A percentile compares a stretch with the other conserved stretches of the same genome.
Evolutionary conservation across 495 filamentous ascomycete species (phyloP).

Genomic region (Hyaloscypha bicolor): DNA sequence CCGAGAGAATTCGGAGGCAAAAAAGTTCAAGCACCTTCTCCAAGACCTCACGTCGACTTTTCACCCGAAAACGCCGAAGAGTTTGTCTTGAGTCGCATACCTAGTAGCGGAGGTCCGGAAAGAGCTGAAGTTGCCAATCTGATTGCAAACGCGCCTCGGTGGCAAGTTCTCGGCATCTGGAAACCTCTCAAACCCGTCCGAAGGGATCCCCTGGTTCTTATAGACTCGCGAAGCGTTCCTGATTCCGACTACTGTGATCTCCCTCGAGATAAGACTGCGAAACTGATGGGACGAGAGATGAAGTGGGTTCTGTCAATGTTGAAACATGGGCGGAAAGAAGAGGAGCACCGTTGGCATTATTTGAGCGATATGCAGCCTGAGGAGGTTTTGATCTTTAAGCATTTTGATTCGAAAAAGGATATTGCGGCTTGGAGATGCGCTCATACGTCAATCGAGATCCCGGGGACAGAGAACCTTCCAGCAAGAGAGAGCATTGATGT

Average conservation of each 20-base stretch:
- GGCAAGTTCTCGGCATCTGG: slow-evolving; percentile 3
- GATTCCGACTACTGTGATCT: neutral
- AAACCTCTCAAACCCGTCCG: neutral
- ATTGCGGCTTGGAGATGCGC: slow-evolving; percentile 5
- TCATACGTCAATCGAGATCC: slow-evolving; percentile 1
- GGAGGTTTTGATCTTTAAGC: neutral
- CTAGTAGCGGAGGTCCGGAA: neutral
- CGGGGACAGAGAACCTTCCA: slow-evolving; percentile 1
- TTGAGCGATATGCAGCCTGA: slow-evolving; percentile 5
- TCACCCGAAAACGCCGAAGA: neutral
- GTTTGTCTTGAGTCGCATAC: neutral
- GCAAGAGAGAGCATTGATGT: slow-evolving; percentile 7
- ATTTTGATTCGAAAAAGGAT: slow-evolving; percentile 7
- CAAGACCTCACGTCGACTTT: slow-evolving; percentile 4
- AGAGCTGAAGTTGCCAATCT: too few species aligned
- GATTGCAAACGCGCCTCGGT: neutral
- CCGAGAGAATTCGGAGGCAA: neutral
- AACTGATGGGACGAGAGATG: neutral
- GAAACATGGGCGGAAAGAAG: neutral
- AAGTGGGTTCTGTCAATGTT: too few species aligned
- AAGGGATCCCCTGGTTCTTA: slow-evolving; percentile 1
- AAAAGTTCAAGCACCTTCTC: neutral
- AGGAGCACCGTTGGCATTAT: neutral
- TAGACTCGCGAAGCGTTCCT: neutral
- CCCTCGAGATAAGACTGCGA: neutral